Evolutionary conservation across 352 stramenopile species (phyloP), one percentile per base, ranked within the genome.

Genomic region (Peronospora belbahrii): DNA sequence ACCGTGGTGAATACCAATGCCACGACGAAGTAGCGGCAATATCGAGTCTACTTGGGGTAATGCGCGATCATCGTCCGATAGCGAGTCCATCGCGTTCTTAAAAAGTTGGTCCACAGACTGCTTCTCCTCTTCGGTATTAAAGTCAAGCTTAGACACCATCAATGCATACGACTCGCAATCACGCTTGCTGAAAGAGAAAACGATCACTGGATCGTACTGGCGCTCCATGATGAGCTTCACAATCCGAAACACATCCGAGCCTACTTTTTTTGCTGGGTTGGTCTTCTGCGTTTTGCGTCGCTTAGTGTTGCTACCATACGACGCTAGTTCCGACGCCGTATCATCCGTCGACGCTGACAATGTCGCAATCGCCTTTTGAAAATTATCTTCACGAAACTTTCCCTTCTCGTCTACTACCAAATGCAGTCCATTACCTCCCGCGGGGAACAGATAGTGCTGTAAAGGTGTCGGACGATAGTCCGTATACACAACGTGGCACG

Each of bases 401-500:
- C 95, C 92, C 63, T 98, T 98, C 60, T 99, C 96, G 54, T 99
- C 97, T 15, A 99, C 95, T 6, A 99, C 95, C n/a, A 99, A 66
- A 65, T 98, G 95, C 30, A 99, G 72, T 0, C 96, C 97, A 37
- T 95, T 97, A 20, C 94, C 95, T 33, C 93, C 95, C 6, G 87
- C 75, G n/a, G 94, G 93, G 64, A 98, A 99, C 34, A 99, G 76
- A 58, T 99, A 99, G 76, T 99, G 97, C 78, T 99, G 95, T 49
- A 99, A 62, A 4, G 97, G 97, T 23, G 93, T 97, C 2, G 97
- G 97, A 59, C 96, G 92, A 79, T 99, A 99, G 65, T 99, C 96
- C 31, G 97, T 99, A 77, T 99, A 99, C n/a, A 99, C 94, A n/a
- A 99, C 97, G 75, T 99, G 96, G 74, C 95, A 98, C 24, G 95